phyloP scores from a whole-genome alignment of 345 rosid species.

The Psidium friedrichsthalianum region DNA sequence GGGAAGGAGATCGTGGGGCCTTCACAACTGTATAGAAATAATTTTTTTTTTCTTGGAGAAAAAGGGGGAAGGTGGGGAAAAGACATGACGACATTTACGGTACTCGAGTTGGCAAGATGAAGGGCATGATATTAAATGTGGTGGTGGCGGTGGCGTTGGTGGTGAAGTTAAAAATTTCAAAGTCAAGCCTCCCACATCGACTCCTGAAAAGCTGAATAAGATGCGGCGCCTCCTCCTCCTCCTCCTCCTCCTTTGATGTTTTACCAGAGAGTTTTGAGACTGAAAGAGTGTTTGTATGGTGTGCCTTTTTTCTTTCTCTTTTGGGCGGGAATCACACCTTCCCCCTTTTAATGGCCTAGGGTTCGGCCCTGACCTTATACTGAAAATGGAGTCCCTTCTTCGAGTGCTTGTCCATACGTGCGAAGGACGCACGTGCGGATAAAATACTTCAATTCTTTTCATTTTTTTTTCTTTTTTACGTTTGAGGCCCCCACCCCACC shows the following conservation, averaged over 20 bases:
- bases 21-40: background rate
- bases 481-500: background rate
- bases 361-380: constrained; percentile 1
- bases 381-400: background rate
- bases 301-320: constrained; percentile 15
- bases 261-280: background rate
- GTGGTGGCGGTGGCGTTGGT: background rate
- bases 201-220: background rate
- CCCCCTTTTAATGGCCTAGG: constrained; percentile 12
- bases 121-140: background rate
- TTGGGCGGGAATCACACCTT: constrained; percentile 38
- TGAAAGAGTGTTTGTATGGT: constrained; percentile 10
- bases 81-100: background rate
- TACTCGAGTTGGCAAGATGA: background rate
- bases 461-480: background rate
- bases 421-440: constrained; percentile 19
- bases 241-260: background rate
- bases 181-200: background rate
- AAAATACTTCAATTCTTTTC: background rate
- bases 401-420: constrained; percentile 13
- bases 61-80: background rate
- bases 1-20: constrained; percentile 25
- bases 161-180: background rate
- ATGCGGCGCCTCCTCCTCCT: background rate
- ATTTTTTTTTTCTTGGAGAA: background rate